Conservation (phyloP, 2,329 filamentous ascomycete species). For the Verticillium zaregamsianum region DNA sequence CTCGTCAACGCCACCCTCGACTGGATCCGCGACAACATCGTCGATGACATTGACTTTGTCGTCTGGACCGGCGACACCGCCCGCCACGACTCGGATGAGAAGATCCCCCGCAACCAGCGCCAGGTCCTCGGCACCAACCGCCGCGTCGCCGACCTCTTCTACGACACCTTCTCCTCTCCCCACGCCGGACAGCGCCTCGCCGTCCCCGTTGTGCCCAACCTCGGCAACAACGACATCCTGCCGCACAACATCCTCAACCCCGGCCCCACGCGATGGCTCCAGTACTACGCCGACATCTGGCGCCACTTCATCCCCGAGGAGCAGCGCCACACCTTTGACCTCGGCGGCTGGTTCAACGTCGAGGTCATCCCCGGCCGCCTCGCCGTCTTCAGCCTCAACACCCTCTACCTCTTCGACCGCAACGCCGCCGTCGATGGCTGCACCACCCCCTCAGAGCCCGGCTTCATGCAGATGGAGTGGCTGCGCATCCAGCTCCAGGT, state of each 20-base stretch:
- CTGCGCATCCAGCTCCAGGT: slow-evolving; percentile 82
- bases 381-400: slow-evolving; percentile 91
- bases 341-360: slow-evolving; percentile 90
- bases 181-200: slow-evolving; percentile 52
- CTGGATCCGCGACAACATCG: slow-evolving; percentile 78
- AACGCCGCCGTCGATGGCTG: slow-evolving; percentile 95
- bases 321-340: slow-evolving; percentile 85
- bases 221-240: slow-evolving; percentile 96
- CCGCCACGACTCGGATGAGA: slow-evolving; percentile 83
- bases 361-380: slow-evolving; percentile 85
- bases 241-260: slow-evolving; percentile 89
- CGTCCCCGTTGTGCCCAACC: slow-evolving; percentile 81
- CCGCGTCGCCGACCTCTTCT: slow-evolving; percentile 71
- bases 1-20: slow-evolving; percentile 85
- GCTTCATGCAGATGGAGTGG: slow-evolving; percentile 96
- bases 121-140: slow-evolving; percentile 79
- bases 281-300: slow-evolving; percentile 76
- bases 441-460: slow-evolving; percentile 71
- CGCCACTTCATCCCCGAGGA: slow-evolving; percentile 82
- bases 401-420: slow-evolving; percentile 90
- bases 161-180: slow-evolving; percentile 62
- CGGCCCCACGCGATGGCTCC: slow-evolving; percentile 85
- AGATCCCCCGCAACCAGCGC: slow-evolving; percentile 66
- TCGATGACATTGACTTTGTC: slow-evolving; percentile 80
- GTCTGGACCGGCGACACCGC: slow-evolving; percentile 91